These are phyloP conservation scores for Tetracladium maxilliforme DNA, from an alignment of 2,329 filamentous ascomycete species.

Conservation along the genomic window DNA sequence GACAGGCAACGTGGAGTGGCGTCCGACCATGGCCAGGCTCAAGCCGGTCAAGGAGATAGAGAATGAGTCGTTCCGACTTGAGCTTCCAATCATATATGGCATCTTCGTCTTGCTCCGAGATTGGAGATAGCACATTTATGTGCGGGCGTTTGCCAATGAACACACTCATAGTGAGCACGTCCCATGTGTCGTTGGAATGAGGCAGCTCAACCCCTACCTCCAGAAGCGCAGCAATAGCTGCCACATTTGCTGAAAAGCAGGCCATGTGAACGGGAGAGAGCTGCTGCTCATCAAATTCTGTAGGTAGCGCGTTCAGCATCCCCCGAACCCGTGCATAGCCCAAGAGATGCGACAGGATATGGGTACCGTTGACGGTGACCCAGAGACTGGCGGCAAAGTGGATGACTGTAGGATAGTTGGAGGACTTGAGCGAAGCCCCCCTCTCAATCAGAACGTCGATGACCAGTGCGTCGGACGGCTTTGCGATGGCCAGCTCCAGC, in stretches of 20 bases:
- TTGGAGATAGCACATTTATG: no score
- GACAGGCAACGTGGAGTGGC: slow-evolving; percentile 1
- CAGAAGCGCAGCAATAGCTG: no score
- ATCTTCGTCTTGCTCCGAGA: no score
- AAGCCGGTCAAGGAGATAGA: slow-evolving; percentile 1
- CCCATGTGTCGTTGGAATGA: no score
- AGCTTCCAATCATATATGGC: no score
- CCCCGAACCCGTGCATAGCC: neutral
- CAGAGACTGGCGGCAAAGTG: slow-evolving; percentile 1
- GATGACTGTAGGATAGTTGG: slow-evolving; percentile 1
- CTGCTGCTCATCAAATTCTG: no score
- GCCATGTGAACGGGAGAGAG: no score
- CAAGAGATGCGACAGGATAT: slow-evolving; percentile 1
- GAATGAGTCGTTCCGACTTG: slow-evolving; percentile 1
- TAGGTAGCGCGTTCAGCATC: slow-evolving; percentile 1
- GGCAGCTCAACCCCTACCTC: no score
- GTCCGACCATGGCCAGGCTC: slow-evolving; percentile 1
- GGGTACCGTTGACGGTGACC: slow-evolving; percentile 1
- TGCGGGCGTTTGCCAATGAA: no score
- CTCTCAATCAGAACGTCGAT: slow-evolving; percentile 2
- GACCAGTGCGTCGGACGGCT: slow-evolving; percentile 1
- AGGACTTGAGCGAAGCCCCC: slow-evolving; percentile 1
- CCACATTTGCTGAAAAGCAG: no score
- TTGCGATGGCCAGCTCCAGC: slow-evolving; percentile 2
- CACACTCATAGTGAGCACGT: no score